Percentiles rank a stretch among this genome's conserved stretches.
Conservation (phyloP, 225 moss, liverwort and hornwort genomes). For the Sphagnum contortum region DNA sequence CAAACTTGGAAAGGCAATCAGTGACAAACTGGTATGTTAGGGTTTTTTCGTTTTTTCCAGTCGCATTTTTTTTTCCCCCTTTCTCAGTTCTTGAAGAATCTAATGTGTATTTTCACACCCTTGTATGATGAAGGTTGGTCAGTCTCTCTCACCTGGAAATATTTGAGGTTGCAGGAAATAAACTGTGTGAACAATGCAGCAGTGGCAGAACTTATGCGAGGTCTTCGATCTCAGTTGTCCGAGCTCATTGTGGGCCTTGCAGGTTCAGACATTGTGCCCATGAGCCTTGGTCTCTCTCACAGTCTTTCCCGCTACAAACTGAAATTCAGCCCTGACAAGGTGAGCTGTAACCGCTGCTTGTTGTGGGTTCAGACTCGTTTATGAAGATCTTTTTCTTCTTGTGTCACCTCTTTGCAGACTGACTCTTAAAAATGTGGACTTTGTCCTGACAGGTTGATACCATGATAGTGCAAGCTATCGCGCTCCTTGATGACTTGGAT, state of each 20-base stretch:
- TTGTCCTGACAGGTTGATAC: conserved; percentile 44
- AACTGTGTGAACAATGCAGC: conserved; percentile 70
- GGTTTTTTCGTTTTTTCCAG: too few relatives aligned
- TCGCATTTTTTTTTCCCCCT: too few relatives aligned
- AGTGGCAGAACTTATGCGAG: conserved; percentile 78
- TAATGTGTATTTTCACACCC: too few relatives aligned
- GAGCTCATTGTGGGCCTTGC: conserved; percentile 71
- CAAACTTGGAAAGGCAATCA: conserved; percentile 77
- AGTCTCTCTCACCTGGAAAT: neutral
- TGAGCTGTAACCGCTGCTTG: neutral
- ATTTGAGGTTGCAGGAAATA: conserved; percentile 27
- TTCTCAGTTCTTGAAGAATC: too few relatives aligned
- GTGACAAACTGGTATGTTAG: conserved; percentile 58
- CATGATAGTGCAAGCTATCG: conserved; percentile 93
- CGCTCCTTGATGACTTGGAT: conserved; percentile 73
- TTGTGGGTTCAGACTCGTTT: too few relatives aligned
- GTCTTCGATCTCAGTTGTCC: conserved; percentile 58
- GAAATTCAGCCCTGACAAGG: conserved; percentile 84
- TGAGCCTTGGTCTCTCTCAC: conserved; percentile 86
- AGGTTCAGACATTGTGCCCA: conserved; percentile 76
- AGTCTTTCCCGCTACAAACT: conserved; percentile 83
- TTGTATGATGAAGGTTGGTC: too few relatives aligned
- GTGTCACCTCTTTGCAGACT: too few relatives aligned
- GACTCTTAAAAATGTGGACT: too few relatives aligned
- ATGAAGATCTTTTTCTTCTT: too few relatives aligned